phyloP scores from a whole-genome alignment of 2,329 filamentous ascomycete species.

The Clarireedia hainanense region DNA sequence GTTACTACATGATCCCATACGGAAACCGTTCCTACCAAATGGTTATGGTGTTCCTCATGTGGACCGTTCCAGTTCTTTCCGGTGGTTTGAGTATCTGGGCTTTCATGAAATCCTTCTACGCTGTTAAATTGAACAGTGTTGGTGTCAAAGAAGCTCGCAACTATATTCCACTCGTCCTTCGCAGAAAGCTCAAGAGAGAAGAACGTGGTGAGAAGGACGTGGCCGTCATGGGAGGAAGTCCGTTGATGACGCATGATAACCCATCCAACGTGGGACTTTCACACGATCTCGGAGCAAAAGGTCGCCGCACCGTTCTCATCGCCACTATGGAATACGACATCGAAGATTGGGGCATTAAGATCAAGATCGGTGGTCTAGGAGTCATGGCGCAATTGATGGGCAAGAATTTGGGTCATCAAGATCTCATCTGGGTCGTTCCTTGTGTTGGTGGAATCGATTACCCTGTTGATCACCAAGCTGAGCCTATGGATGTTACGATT shows the following conservation, averaged over 20 bases:
- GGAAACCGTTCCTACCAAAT: conserved; percentile 48
- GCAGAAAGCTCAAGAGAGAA: conserved; percentile 30
- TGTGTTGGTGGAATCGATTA: conserved; percentile 58
- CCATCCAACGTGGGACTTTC: conserved; percentile 4
- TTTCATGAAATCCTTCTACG: conserved; percentile 50
- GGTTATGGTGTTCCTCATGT: conserved; percentile 45
- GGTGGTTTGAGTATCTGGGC: conserved; percentile 43
- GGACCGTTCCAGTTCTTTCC: conserved; percentile 43
- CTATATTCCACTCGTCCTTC: conserved; percentile 31
- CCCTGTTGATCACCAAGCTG: conserved; percentile 48
- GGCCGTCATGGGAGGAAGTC: conserved; percentile 6
- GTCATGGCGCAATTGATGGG: conserved; percentile 61
- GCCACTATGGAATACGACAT: conserved; percentile 69
- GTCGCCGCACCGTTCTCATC: conserved; percentile 50
- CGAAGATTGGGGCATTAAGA: conserved; percentile 61
- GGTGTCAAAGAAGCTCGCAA: conserved; percentile 44
- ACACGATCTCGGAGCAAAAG: not conserved
- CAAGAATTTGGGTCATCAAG: conserved; percentile 54
- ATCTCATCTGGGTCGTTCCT: conserved; percentile 58
- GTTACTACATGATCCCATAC: conserved; percentile 43
- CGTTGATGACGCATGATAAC: conserved; percentile 4
- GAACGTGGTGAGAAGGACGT: conserved; percentile 14
- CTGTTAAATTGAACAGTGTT: conserved; percentile 49
- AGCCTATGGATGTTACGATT: conserved; percentile 55
- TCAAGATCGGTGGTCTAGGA: conserved; percentile 63